These are phyloP conservation scores for Pythium grandisporangium DNA, from an alignment of 352 stramenopile species.

Conservation along the genomic window DNA sequence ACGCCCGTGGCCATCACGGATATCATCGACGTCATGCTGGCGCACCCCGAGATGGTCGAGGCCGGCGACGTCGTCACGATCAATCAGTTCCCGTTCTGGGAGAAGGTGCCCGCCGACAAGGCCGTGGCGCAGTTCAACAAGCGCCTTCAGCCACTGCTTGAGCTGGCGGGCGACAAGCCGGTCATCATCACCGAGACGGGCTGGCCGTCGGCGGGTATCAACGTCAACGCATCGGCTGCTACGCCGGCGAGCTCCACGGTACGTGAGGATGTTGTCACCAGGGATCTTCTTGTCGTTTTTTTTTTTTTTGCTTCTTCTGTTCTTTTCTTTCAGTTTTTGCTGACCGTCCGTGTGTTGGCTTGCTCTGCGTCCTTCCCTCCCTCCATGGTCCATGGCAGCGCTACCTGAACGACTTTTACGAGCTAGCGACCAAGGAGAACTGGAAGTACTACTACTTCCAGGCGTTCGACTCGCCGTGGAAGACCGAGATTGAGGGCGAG, in stretches of 20 bases:
- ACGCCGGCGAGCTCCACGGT: slow-evolving; percentile 45
- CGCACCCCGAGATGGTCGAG: slow-evolving; percentile 69
- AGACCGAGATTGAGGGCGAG: slow-evolving; percentile 40
- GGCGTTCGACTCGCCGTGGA: slow-evolving; percentile 77
- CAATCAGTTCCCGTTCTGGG: slow-evolving; percentile 86
- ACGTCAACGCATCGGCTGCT: slow-evolving; percentile 48
- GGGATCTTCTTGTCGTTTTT: slow-evolving; percentile 2
- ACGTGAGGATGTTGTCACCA: slow-evolving; percentile 3
- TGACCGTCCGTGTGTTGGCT: no score
- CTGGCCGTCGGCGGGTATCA: slow-evolving; percentile 59
- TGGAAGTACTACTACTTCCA: slow-evolving; percentile 88
- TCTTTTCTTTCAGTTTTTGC: no score
- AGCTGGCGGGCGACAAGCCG: slow-evolving; percentile 55
- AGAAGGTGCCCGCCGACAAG: slow-evolving; percentile 43
- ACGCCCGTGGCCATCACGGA: slow-evolving; percentile 69
- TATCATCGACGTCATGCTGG: slow-evolving; percentile 67
- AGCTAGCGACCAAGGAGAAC: slow-evolving; percentile 41
- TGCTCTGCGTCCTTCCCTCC: no score
- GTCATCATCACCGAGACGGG: slow-evolving; percentile 80
- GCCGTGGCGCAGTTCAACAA: slow-evolving; percentile 61
- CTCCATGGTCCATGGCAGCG: no score
- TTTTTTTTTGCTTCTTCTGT: not conserved
- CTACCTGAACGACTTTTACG: slow-evolving; percentile 77
- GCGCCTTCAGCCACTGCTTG: slow-evolving; percentile 57
- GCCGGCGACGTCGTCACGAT: slow-evolving; percentile 72